phyloP scores from a whole-genome alignment of 495 filamentous ascomycete species.

The Coniosporium apollinis region DNA sequence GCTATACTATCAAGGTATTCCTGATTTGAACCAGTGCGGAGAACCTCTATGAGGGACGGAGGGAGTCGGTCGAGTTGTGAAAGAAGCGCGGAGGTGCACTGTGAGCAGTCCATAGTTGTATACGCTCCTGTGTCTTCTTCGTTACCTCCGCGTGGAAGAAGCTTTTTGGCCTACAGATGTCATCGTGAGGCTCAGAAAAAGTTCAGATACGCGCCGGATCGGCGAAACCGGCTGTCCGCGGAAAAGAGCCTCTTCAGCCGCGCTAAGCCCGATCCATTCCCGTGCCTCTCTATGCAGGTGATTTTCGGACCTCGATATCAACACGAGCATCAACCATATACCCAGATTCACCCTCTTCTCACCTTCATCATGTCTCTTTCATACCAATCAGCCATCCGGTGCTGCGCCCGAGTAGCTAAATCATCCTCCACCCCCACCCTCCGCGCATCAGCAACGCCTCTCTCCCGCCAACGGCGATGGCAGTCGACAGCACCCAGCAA shows the following conservation, averaged over 20 bases:
- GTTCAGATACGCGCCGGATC: too few relatives aligned
- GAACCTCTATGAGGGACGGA: constrained; percentile 43
- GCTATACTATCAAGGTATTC: constrained; percentile 56
- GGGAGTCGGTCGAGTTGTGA: constrained; percentile 20
- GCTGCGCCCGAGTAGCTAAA: constrained; percentile 32
- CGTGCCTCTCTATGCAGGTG: too few relatives aligned
- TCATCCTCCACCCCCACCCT: constrained; percentile 5
- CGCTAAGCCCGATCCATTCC: too few relatives aligned
- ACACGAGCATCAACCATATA: too few relatives aligned
- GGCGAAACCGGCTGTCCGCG: too few relatives aligned
- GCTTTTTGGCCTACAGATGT: too few relatives aligned
- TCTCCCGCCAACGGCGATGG: constrained; percentile 42
- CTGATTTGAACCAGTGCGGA: constrained; percentile 42
- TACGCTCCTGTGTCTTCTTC: too few relatives aligned
- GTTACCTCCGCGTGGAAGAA: neutral
- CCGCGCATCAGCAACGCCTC: constrained; percentile 1
- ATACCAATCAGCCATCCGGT: constrained; percentile 39
- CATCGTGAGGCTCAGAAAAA: too few relatives aligned
- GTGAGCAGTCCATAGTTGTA: constrained; percentile 2
- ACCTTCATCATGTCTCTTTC: constrained; percentile 37
- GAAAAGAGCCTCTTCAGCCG: too few relatives aligned
- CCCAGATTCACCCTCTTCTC: neutral
- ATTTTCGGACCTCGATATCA: too few relatives aligned
- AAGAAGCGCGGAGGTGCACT: constrained; percentile 1
- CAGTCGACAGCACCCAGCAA: constrained; percentile 48